Evolutionary conservation across 1,139 yeast species (phyloP).

Genomic region (Suhomyces bribrorum): DNA sequence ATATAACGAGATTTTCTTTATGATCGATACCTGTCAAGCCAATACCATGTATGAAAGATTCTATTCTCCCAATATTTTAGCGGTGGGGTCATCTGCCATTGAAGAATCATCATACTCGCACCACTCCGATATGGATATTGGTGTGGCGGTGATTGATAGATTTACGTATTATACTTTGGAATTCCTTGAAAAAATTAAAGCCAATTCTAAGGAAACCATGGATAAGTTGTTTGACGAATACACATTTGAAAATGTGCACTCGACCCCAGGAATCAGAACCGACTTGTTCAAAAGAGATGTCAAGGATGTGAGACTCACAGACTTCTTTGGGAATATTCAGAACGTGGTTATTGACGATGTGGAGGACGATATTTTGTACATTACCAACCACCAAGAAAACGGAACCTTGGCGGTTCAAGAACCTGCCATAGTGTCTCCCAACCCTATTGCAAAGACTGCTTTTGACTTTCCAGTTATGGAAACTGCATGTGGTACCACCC

Average conservation of each 20-base stretch:
- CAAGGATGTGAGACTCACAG: conserved; percentile 76
- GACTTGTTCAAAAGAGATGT: conserved; percentile 73
- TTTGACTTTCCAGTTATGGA: conserved; percentile 5
- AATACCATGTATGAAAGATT: conserved; percentile 94
- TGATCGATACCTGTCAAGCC: conserved; percentile 99
- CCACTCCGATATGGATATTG: conserved; percentile 92
- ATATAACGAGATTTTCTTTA: conserved; percentile 91
- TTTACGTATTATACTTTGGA: conserved; percentile 92
- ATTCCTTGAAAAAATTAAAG: conserved; percentile 77
- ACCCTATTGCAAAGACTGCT: neutral
- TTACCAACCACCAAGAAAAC: conserved; percentile 28
- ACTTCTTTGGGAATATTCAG: conserved; percentile 93
- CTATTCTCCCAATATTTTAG: conserved; percentile 88
- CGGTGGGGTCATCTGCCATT: conserved; percentile 89
- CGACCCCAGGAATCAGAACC: conserved; percentile 87
- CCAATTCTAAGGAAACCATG: conserved; percentile 72
- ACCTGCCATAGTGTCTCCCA: neutral
- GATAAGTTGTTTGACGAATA: conserved; percentile 83
- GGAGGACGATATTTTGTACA: conserved; percentile 45
- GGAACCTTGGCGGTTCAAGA: conserved; percentile 14
- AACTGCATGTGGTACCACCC: neutral
- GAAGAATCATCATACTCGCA: conserved; percentile 95
- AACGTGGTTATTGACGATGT: conserved; percentile 68
- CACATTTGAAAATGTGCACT: conserved; percentile 82
- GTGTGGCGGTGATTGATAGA: conserved; percentile 96